Evolutionary conservation across 2,329 filamentous ascomycete species (phyloP).

Genomic region (Botryotinia convoluta): DNA sequence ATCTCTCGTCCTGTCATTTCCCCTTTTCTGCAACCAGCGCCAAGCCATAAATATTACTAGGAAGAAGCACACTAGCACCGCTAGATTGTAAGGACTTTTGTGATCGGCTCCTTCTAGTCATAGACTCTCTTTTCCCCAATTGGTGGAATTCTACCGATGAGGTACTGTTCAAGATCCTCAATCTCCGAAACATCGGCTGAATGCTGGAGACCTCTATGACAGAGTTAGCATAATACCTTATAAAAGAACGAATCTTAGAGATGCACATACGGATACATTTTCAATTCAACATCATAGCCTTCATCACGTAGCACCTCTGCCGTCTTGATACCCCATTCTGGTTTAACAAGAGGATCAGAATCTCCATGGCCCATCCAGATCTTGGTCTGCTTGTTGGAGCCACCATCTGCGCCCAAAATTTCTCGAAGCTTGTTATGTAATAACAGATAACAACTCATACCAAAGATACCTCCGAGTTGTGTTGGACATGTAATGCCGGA

Average conservation of each 20-base stretch:
- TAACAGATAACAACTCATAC: conserved; percentile 77
- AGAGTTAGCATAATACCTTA: background rate
- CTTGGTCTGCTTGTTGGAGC: conserved; percentile 70
- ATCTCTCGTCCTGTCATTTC: background rate
- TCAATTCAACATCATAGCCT: conserved; percentile 73
- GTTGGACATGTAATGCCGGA: conserved; percentile 68
- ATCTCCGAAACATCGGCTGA: conserved; percentile 76
- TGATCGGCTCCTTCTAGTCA: conserved; percentile 25
- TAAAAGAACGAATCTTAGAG: background rate
- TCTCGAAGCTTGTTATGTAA: conserved; percentile 63
- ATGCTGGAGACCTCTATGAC: conserved; percentile 64
- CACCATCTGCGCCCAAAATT: conserved; percentile 50
- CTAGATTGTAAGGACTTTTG: background rate
- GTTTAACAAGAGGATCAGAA: conserved; percentile 68
- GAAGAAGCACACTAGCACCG: conserved; percentile 14
- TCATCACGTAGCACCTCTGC: conserved; percentile 63
- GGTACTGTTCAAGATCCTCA: conserved; percentile 69
- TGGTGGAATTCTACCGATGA: conserved; percentile 48
- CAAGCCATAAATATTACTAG: background rate
- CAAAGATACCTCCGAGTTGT: conserved; percentile 85
- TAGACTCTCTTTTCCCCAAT: conserved; percentile 38
- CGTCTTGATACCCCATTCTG: conserved; percentile 66
- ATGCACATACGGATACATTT: conserved; percentile 65
- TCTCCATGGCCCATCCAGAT: conserved; percentile 91
- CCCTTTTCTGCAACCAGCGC: conserved; percentile 1